Base-by-base conservation (phyloP, 768 basidiomycete species). In the Russula ochroleuca region DNA sequence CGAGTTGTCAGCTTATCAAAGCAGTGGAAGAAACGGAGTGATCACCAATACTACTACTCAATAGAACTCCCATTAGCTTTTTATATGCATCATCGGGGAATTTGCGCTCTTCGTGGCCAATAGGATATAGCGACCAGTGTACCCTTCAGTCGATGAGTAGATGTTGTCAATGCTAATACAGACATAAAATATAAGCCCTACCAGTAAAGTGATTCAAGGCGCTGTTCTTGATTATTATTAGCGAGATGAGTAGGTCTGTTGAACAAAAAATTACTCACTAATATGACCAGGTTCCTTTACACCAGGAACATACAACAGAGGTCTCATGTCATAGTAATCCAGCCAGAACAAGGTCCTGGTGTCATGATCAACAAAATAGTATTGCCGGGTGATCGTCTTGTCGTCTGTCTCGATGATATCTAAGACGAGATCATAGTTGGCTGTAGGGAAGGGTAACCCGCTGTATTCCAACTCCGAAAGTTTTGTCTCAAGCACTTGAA, bases 41-140 rank as follows among this genome's bases (percentile, higher is more conserved):
- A 23, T 37, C 15, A 64, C 63, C 63, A 35, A 64, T 64, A 28
- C 58, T 51, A 17, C 47, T 25, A 33, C 52, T 64, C 23, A 60
- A n/a, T 2, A 64, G 23, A 49, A 41, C 11, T 49, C 53, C 63
- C 3, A 35, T 15, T 14, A 64, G 31, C 17, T 60, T 53, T 7
- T 50, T 15, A 7, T 6, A 43, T 28, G 63, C 63, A 15, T 37
- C 11, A 2, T 25, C 4, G 0, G 63, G 63, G 40, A 64, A 64
- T 1, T 14, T 1, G 19, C 63, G 58, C 17, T 5, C 11, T 25
- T 4, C 9, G 14, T 35, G 40, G 13, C 63, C 63, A 9, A n/a
- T 9, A 19, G 63, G 63, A 55, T 64, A 64, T 21, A 64, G 38
- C 33, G 63, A 64, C 63, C 63, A 64, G 10, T 64, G 63, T 23